These are phyloP conservation scores for Blastocystis sp. DNA, from an alignment of 352 stramenopile genomes.

Conservation along the genomic window DNA sequence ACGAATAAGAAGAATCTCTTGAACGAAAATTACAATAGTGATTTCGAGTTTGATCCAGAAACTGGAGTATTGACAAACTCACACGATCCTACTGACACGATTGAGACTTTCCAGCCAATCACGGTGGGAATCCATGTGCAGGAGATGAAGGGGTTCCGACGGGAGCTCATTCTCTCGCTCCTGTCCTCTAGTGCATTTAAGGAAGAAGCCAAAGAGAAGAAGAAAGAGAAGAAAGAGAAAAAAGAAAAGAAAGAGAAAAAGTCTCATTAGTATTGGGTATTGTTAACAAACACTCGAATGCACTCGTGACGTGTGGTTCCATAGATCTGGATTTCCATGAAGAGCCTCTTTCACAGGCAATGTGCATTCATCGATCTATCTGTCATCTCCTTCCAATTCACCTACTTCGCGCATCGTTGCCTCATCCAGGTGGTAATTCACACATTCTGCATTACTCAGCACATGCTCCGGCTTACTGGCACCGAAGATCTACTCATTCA, in stretches of 20 bases:
- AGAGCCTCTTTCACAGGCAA: conserved; percentile 52
- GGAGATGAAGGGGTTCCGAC: conserved; percentile 58
- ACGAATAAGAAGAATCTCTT: conserved; percentile 68
- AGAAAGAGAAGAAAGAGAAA: conserved; percentile 10
- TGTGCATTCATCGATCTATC: conserved; percentile 14
- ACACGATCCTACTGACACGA: conserved; percentile 7
- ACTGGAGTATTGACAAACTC: conserved; percentile 8
- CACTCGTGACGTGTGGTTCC: conserved; percentile 43
- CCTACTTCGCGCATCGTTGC: conserved; percentile 14
- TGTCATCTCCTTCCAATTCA: not conserved
- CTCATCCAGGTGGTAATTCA: conserved; percentile 47
- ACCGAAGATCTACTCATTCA: conserved; percentile 45
- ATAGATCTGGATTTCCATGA: conserved; percentile 57
- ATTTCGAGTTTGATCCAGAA: conserved; percentile 56
- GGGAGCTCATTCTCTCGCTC: conserved; percentile 61
- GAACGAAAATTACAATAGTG: conserved; percentile 61
- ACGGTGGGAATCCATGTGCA: conserved; percentile 62
- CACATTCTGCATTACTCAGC: conserved; percentile 20
- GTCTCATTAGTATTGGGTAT: not conserved
- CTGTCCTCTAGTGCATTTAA: conserved; percentile 24
- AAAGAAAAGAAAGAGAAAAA: conserved; percentile 27
- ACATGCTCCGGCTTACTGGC: conserved; percentile 60
- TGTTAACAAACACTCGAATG: conserved; percentile 13
- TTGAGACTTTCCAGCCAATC: conserved; percentile 63
- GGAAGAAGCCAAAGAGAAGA: conserved; percentile 34